phyloP scores from a whole-genome alignment of 305 asterid genomes.

The Plantago rigida region DNA sequence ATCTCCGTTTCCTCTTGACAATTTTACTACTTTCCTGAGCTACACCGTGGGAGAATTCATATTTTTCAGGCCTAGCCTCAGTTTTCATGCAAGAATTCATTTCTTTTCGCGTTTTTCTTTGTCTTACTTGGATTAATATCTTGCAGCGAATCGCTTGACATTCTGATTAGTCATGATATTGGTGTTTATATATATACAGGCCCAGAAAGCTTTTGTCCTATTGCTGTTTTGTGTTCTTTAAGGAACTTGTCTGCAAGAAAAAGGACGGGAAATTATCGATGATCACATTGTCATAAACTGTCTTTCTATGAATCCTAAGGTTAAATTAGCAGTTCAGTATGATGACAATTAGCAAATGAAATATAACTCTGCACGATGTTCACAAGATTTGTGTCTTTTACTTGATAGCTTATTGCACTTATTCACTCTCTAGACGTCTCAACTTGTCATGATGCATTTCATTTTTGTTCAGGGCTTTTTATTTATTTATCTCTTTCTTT shows the following conservation, averaged over 20 bases:
- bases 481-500: too few species aligned
- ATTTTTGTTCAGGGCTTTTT: too few species aligned
- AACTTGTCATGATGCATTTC: too few species aligned
- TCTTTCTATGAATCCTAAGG: conserved; percentile 1
- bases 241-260: conserved; percentile 17
- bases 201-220: background rate
- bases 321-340: too few species aligned
- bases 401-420: too few species aligned
- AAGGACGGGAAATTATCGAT: conserved; percentile 26
- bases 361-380: too few species aligned
- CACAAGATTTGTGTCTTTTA: too few species aligned
- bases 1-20: conserved; percentile 46
- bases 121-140: background rate
- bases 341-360: too few species aligned
- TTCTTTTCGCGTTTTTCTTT: background rate
- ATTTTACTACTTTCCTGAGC: conserved; percentile 29
- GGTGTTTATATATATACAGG: too few species aligned
- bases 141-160: conserved; percentile 4
- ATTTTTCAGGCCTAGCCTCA: conserved; percentile 25
- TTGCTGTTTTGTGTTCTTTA: conserved; percentile 22
- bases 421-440: too few species aligned
- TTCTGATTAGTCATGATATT: background rate
- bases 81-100: conserved; percentile 30
- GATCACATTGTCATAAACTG: conserved; percentile 22
- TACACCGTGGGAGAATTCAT: conserved; percentile 27